Percentiles rank a stretch among this genome's conserved stretches.
Evolutionary conservation across 371 early-diverging fungal species (phyloP).

Genomic region (Mucor plumbeus): DNA sequence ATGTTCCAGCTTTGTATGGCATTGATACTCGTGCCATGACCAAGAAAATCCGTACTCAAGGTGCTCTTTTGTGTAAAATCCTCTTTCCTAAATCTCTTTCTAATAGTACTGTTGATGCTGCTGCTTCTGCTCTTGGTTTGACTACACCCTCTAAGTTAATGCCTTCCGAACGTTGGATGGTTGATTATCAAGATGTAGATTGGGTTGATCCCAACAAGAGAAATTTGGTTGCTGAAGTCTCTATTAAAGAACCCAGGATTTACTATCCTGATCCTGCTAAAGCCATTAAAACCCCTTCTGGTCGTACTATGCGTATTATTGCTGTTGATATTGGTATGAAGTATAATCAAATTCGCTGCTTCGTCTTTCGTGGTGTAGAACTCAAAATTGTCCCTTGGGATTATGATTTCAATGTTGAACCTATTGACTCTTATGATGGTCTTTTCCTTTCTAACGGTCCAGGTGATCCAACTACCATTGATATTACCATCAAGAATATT

Average conservation of each 20-base stretch:
- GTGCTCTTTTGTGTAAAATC: slow-evolving; percentile 87
- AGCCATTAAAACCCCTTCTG: slow-evolving; percentile 70
- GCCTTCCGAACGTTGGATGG: slow-evolving; percentile 65
- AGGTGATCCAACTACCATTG: slow-evolving; percentile 90
- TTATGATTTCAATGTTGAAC: slow-evolving; percentile 83
- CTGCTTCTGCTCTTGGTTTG: slow-evolving; percentile 42
- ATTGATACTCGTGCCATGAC: slow-evolving; percentile 95
- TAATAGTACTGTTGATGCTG: slow-evolving; percentile 51
- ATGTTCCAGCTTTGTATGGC: slow-evolving; percentile 90
- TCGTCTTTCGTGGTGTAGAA: slow-evolving; percentile 91
- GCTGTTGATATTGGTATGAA: slow-evolving; percentile 98
- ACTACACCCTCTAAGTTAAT: slow-evolving; percentile 30
- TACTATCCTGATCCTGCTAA: slow-evolving; percentile 71
- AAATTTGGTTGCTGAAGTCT: slow-evolving; percentile 94
- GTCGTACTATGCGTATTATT: slow-evolving; percentile 82
- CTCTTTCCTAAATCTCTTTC: slow-evolving; percentile 81
- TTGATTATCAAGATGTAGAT: slow-evolving; percentile 75
- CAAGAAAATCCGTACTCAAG: slow-evolving; percentile 82
- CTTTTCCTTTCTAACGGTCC: slow-evolving; percentile 97
- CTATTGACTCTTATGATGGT: slow-evolving; percentile 81
- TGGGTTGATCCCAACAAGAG: slow-evolving; percentile 94
- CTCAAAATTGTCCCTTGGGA: slow-evolving; percentile 95
- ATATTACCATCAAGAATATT: slow-evolving; percentile 75
- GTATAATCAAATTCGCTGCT: slow-evolving; percentile 96
- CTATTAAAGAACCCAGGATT: slow-evolving; percentile 75